phyloP scores from a whole-genome alignment of 2,329 filamentous ascomycete species.

The Exophiala viscosa region DNA sequence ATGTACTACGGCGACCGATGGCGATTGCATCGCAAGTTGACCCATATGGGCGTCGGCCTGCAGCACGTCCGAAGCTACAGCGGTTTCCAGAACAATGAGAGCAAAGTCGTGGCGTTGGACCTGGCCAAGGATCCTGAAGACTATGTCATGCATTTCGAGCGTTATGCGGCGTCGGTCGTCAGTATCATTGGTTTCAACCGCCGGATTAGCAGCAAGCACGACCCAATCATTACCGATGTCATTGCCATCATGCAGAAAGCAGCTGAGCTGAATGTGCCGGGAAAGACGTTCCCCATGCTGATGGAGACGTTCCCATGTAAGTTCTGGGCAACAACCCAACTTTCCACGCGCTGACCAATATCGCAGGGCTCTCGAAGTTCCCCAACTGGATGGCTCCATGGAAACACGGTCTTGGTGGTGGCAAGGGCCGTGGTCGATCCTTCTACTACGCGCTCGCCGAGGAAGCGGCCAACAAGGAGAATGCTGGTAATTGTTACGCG shows the following conservation, averaged over 20 bases:
- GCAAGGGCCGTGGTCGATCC: slow-evolving; percentile 46
- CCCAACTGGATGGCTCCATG: slow-evolving; percentile 50
- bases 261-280: slow-evolving; percentile 53
- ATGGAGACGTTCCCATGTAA: slow-evolving; percentile 52
- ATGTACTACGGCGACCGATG: slow-evolving; percentile 41
- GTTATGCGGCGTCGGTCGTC: slow-evolving; percentile 42
- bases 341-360: background rate
- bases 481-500: slow-evolving; percentile 41
- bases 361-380: slow-evolving; percentile 42
- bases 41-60: slow-evolving; percentile 51
- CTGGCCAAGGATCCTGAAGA: slow-evolving; percentile 33
- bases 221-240: slow-evolving; percentile 60
- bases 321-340: slow-evolving; percentile 11
- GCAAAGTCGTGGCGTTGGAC: slow-evolving; percentile 50
- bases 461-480: slow-evolving; percentile 44
- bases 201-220: slow-evolving; percentile 41
- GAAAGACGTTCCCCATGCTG: slow-evolving; percentile 56
- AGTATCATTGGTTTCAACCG: slow-evolving; percentile 41
- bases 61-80: slow-evolving; percentile 55
- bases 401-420: slow-evolving; percentile 45
- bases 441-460: slow-evolving; percentile 54
- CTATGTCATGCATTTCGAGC: slow-evolving; percentile 40
- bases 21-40: slow-evolving; percentile 48
- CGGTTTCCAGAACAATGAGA: slow-evolving; percentile 57
- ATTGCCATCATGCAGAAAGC: slow-evolving; percentile 59